Conservation (phyloP, 2,329 filamentous ascomycete genomes). For the Ophiosphaerella korrae region DNA sequence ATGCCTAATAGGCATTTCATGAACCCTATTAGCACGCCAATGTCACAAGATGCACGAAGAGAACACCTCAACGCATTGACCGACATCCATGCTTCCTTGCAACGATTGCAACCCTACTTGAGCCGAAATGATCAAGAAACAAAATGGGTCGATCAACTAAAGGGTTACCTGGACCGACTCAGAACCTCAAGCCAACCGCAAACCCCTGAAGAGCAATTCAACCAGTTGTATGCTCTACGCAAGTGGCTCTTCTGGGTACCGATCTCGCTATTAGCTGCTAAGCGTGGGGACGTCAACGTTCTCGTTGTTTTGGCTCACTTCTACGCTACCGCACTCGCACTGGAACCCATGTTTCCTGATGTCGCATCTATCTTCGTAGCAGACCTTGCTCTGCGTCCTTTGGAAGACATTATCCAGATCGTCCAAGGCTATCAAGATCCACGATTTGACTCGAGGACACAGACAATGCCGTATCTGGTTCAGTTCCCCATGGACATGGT, state of each 20-base stretch:
- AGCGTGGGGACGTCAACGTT: conserved; percentile 74
- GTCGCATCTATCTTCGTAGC: conserved; percentile 82
- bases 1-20: conserved; percentile 48
- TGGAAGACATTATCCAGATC: conserved; percentile 83
- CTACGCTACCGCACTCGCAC: conserved; percentile 83
- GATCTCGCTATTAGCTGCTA: conserved; percentile 78
- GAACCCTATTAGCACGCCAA: conserved; percentile 71
- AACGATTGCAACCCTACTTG: conserved; percentile 52
- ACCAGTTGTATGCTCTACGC: conserved; percentile 83
- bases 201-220: conserved; percentile 80
- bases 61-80: conserved; percentile 60
- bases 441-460: conserved; percentile 48
- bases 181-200: conserved; percentile 49
- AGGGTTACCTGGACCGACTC: conserved; percentile 54
- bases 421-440: conserved; percentile 59
- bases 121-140: conserved; percentile 52
- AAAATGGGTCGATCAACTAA: conserved; percentile 56
- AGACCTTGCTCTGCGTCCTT: conserved; percentile 72
- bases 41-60: conserved; percentile 58
- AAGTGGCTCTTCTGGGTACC: conserved; percentile 98
- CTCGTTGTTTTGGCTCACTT: conserved; percentile 87
- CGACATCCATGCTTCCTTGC: conserved; percentile 49
- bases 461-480: conserved; percentile 53
- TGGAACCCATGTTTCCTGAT: conserved; percentile 91
- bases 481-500: conserved; percentile 53